Evolutionary conservation across 140 eudicot genomes (phyloP).

Genomic region (Ambrosia hybrid): DNA sequence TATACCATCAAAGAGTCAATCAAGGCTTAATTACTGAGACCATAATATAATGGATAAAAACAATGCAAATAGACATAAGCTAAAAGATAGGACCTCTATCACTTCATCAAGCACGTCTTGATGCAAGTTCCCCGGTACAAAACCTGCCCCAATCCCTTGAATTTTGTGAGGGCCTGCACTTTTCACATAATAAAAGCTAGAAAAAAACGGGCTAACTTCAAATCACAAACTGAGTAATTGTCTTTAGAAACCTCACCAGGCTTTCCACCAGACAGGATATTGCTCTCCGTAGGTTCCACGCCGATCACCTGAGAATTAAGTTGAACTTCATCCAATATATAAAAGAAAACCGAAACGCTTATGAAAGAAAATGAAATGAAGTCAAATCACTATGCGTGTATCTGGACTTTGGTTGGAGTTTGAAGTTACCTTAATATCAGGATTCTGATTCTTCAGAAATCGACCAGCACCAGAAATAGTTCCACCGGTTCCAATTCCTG

Average conservation of each 20-base stretch:
- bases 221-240: slow-evolving; percentile 16
- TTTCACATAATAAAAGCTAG: slow-evolving; percentile 49
- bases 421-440: slow-evolving; percentile 59
- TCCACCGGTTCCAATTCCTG: slow-evolving; percentile 99
- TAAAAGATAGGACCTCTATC: slow-evolving; percentile 55
- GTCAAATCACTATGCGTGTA: neutral
- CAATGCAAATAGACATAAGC: neutral
- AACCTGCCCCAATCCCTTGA: slow-evolving; percentile 99
- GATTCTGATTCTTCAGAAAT: slow-evolving; percentile 69
- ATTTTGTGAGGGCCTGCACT: slow-evolving; percentile 99
- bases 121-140: slow-evolving; percentile 83
- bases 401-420: neutral
- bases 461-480: slow-evolving; percentile 92
- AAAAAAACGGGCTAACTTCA: slow-evolving; percentile 29
- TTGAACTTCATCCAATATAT: slow-evolving; percentile 10
- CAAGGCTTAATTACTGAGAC: neutral
- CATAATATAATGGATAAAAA: neutral
- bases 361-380: neutral
- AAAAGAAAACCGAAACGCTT: neutral
- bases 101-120: slow-evolving; percentile 90
- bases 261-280: slow-evolving; percentile 93
- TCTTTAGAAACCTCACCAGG: slow-evolving; percentile 66
- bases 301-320: slow-evolving; percentile 69
- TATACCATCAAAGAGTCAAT: neutral
- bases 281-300: slow-evolving; percentile 94